Evolutionary conservation across 345 rosid genomes (phyloP).

Genomic region (Citrus reticulata): DNA sequence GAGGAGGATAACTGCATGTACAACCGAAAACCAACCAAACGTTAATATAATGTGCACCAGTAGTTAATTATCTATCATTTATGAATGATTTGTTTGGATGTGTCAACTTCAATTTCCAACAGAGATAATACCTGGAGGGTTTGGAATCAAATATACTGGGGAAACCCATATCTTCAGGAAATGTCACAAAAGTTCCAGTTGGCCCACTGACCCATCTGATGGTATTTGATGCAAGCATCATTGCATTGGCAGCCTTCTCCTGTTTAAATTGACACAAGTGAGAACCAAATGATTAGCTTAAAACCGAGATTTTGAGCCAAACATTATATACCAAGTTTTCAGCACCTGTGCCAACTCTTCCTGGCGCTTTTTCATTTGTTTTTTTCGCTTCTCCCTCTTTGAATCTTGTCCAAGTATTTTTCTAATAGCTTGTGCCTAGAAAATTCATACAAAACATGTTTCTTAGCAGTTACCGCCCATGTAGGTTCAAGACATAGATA

Average conservation of each 20-base stretch:
- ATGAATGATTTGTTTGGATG: background rate
- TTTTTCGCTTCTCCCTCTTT: slow-evolving; percentile 82
- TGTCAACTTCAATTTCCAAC: background rate
- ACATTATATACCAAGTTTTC: background rate
- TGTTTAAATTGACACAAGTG: slow-evolving; percentile 15
- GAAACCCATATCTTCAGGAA: slow-evolving; percentile 68
- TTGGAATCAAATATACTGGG: slow-evolving; percentile 68
- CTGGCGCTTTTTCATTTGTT: slow-evolving; percentile 67
- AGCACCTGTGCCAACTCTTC: slow-evolving; percentile 87
- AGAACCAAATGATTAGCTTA: slow-evolving; percentile 10
- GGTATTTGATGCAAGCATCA: slow-evolving; percentile 40
- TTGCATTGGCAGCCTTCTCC: slow-evolving; percentile 76
- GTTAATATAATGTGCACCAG: background rate
- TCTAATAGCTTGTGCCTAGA: slow-evolving; percentile 84
- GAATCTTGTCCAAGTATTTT: slow-evolving; percentile 98
- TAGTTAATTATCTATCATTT: background rate
- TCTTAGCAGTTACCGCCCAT: background rate
- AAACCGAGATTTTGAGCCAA: background rate
- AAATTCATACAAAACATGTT: slow-evolving; percentile 12
- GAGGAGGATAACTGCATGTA: slow-evolving; percentile 79
- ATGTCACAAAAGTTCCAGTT: slow-evolving; percentile 70
- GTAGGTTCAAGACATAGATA: slow-evolving; percentile 3
- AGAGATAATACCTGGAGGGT: slow-evolving; percentile 43
- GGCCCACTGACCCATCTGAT: slow-evolving; percentile 74
- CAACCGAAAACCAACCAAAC: slow-evolving; percentile 4